Evolutionary conservation across 1,284 basidiomycete genomes (phyloP).

Genomic region (Tilletia walkeri): DNA sequence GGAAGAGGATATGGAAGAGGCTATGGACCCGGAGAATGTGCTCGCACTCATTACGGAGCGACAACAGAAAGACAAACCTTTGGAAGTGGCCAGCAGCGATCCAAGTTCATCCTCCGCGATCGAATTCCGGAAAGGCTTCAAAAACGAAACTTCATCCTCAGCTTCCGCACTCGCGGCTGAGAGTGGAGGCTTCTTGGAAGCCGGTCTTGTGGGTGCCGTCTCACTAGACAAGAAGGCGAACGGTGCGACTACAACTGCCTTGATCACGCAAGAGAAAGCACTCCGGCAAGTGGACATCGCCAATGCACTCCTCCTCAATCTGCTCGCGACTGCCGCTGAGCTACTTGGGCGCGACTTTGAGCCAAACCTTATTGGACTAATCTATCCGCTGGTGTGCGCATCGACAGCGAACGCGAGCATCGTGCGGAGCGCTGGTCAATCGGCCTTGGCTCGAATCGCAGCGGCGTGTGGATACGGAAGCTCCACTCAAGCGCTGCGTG

Average conservation of each 20-base stretch:
- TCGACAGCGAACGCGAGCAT: constrained; percentile 28
- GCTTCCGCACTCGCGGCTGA: neutral
- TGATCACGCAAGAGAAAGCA: neutral
- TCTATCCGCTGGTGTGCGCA: constrained; percentile 46
- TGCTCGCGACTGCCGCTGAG: constrained; percentile 32
- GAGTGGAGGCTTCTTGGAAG: neutral
- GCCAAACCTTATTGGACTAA: constrained; percentile 30
- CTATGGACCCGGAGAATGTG: constrained; percentile 13
- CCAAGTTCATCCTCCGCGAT: neutral
- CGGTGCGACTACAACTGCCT: neutral
- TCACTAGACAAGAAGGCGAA: neutral
- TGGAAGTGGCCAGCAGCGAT: neutral
- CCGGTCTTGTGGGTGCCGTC: neutral
- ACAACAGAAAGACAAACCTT: neutral
- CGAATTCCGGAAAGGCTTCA: constrained; percentile 15
- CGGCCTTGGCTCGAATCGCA: constrained; percentile 34
- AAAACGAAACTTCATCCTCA: neutral
- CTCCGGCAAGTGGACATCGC: constrained; percentile 19
- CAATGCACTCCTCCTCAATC: constrained; percentile 32
- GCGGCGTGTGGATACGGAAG: constrained; percentile 42
- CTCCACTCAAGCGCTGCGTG: constrained; percentile 32
- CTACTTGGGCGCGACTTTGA: constrained; percentile 45
- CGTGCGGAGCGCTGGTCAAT: constrained; percentile 23
- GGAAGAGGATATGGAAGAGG: constrained; percentile 20
- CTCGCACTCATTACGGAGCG: neutral